Evolutionary conservation across 2,329 filamentous ascomycete species (phyloP), one percentile per base, ranked within the genome.

Genomic region (Calonectria leucothoes): DNA sequence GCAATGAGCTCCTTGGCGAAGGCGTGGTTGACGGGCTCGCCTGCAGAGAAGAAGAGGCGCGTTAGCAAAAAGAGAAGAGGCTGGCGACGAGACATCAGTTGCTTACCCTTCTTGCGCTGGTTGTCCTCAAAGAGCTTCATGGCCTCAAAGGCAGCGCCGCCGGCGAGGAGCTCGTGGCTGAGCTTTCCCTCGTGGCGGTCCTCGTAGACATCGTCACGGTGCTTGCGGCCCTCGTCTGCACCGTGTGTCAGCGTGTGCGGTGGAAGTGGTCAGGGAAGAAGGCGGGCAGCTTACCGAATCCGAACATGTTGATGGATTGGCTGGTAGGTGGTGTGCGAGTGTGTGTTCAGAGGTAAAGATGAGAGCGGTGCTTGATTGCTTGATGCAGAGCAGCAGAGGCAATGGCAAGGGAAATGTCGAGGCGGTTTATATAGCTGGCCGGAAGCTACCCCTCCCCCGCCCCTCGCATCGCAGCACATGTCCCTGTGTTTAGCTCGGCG

Each of bases 41-140:
- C 71, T 73, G 4, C 6, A n/a, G n/a, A n/a, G n/a, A 4, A 20
- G 7, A 29, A 3, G 6, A 3, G 11, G 20, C 17, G 55, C 25
- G 55, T 61, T 14, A 61, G 35, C 37, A 3, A 20, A 4, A n/a
- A 61, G 14, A 69, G 17, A 6, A 63, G 49, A 31, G 1, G 37
- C 4, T 1, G 8, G 7, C 12, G 14, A 25, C 10, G 3, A 17
- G 31, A 11, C 2, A 33, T 2, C 31, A 66, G 12, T 12, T 12
- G 20, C 67, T 20, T 63, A 71, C 72, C 94, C 82, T 94, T 88
- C 71, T 86, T 88, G 81, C 93, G 92, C 87, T 95, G 93, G 80
- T 90, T 88, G 84, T 95, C 92, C 86, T 96, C 94, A 80, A 92
- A 96, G 27, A 92, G 87, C 88, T 95, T 95, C 90, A 96, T 94